Base-by-base conservation (phyloP, 164 flowering plant genomes). In the Vitis rupestris region DNA sequence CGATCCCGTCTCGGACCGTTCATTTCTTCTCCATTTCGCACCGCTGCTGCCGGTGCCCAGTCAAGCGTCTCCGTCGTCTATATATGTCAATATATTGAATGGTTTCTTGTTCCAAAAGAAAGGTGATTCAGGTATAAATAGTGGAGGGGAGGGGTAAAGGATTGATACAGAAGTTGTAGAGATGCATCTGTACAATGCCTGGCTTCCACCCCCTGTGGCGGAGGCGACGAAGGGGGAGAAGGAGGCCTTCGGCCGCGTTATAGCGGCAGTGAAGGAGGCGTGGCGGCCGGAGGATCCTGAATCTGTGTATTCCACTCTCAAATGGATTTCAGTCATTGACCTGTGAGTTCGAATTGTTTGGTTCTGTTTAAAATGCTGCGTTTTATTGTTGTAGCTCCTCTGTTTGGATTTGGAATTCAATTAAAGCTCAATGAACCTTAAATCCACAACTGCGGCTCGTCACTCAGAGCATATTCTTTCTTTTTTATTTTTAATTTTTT, bases 201-300 rank as follows among this genome's bases (percentile, higher is more conserved):
- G 99, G 99, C 90, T 96, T 67, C 99, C 99, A 50, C 93, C 97
- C 5, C 93, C 99, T 13, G 91, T 96, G 13, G 97, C 90, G n/a
- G 91, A 83, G 57, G 87, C 85, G 54, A 77, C 91, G 37, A 84
- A 76, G 78, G 70, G 65, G 19, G 99, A 96, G 90, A 80, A 75
- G 74, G 90, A 89, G 8, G 85, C 98, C 0, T 96, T 96, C 78
- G 69, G 87, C 15, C 64, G 76, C 8, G 87, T 89, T 11, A 88
- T 93, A 13, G 66, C 51, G 27, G 83, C 92, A 23, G 83, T 91
- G 60, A 83, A 79, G 82, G 77, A 78, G 14, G 81, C 81, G 1
- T 89, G 79, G 82, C 82, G 76, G 9, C 74, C 78, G 6, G 89
- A 86, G 10, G 94, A 91, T 81, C 88, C 90, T 7, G 99, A 93